These are phyloP conservation scores for Spencermartinsiella ligniputridi DNA, from an alignment of 1,139 yeast species.

Conservation along the genomic window DNA sequence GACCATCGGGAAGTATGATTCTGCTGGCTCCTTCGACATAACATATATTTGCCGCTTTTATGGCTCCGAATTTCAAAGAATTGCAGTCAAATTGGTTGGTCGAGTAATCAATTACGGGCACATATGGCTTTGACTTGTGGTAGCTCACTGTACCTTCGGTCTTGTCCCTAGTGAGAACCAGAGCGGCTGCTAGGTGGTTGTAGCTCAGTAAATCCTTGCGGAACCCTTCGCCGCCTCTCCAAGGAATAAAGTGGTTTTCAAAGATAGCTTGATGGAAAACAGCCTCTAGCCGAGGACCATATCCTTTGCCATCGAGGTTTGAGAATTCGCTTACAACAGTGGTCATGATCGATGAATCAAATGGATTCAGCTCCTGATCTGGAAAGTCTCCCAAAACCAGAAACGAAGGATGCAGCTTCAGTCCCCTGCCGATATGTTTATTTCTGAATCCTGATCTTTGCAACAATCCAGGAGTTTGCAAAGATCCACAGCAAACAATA, in stretches of 20 bases:
- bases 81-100: constrained; percentile 43
- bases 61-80: constrained; percentile 41
- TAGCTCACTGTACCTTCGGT: constrained; percentile 40
- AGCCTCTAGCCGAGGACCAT: constrained; percentile 56
- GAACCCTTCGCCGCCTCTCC: constrained; percentile 39
- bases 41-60: constrained; percentile 44
- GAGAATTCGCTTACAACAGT: constrained; percentile 47
- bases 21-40: constrained; percentile 52
- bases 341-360: constrained; percentile 47
- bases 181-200: constrained; percentile 41
- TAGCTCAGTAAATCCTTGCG: constrained; percentile 40
- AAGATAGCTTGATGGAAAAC: constrained; percentile 46
- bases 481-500: constrained; percentile 48
- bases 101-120: constrained; percentile 23
- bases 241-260: constrained; percentile 42
- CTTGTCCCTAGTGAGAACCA: constrained; percentile 49
- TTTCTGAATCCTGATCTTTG: constrained; percentile 52
- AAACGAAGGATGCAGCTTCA: constrained; percentile 52
- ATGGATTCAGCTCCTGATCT: constrained; percentile 33
- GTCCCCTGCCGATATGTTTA: constrained; percentile 49
- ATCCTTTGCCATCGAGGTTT: constrained; percentile 52
- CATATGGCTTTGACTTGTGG: constrained; percentile 39
- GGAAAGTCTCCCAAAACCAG: constrained; percentile 44
- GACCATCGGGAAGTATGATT: constrained; percentile 40
- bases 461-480: constrained; percentile 50